A percentile compares a stretch with the other conserved stretches of the same genome.
Conservation (phyloP, 2,329 filamentous ascomycete species). For the Aureobasidium vineae region DNA sequence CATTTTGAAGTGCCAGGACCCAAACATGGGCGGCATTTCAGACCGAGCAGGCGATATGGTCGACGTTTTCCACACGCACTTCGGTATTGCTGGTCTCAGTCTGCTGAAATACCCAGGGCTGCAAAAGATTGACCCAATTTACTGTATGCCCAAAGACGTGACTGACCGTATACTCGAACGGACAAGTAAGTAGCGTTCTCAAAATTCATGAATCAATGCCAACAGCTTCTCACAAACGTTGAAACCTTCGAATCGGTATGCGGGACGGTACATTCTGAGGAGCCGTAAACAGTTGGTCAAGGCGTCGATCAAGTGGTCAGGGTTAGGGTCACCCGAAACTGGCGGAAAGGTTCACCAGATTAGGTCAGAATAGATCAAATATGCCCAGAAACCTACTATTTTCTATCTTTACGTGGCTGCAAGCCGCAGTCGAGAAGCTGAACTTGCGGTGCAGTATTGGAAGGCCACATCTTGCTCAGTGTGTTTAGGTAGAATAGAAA, state of each 20-base stretch:
- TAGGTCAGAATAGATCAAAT: neutral
- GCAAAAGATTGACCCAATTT: slow-evolving; percentile 80
- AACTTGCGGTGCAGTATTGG: no score
- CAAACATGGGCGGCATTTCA: slow-evolving; percentile 77
- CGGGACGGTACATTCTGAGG: neutral
- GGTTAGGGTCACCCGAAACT: neutral
- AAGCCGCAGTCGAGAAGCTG: neutral
- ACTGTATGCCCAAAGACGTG: slow-evolving; percentile 42
- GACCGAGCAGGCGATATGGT: slow-evolving; percentile 93
- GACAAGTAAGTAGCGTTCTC: slow-evolving; percentile 2
- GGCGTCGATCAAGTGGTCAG: neutral
- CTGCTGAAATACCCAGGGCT: slow-evolving; percentile 75
- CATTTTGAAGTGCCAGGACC: slow-evolving; percentile 86
- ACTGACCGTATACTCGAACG: slow-evolving; percentile 16
- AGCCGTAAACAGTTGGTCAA: slow-evolving; percentile 13
- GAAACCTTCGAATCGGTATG: neutral
- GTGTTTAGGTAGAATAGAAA: neutral
- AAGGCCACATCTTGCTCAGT: neutral
- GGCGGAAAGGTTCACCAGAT: neutral
- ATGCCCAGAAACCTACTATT: neutral
- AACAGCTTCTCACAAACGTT: neutral
- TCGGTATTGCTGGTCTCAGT: slow-evolving; percentile 84
- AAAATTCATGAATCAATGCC: neutral
- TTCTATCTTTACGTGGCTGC: neutral
- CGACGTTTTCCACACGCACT: slow-evolving; percentile 94